Conservation (phyloP, 352 stramenopile genomes). For the Globisporangium alternatum region DNA sequence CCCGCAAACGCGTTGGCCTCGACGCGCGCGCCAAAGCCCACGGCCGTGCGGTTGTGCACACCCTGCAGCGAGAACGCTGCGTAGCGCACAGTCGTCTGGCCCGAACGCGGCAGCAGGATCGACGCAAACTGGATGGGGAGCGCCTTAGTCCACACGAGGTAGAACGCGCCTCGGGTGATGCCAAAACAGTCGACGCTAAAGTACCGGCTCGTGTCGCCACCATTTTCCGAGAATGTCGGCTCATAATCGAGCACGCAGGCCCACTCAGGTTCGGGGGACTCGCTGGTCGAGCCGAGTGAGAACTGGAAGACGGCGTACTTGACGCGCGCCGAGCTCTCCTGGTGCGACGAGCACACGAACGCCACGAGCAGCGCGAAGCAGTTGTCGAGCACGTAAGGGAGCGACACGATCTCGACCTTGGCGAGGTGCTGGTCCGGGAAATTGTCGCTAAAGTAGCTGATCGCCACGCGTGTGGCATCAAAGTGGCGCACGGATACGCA, state of each 20-base stretch:
- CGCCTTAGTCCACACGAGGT: conserved; percentile 63
- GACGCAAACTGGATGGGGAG: conserved; percentile 61
- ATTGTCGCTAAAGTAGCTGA: conserved; percentile 68
- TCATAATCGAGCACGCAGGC: conserved; percentile 69
- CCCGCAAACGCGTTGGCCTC: conserved; percentile 47
- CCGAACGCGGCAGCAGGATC: conserved; percentile 51
- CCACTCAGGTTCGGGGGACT: conserved; percentile 47
- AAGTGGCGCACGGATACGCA: conserved; percentile 57
- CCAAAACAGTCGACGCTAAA: conserved; percentile 59
- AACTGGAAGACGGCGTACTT: conserved; percentile 82
- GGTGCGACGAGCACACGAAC: conserved; percentile 58
- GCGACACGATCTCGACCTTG: conserved; percentile 61
- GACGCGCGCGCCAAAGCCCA: conserved; percentile 56
- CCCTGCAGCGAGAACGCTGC: conserved; percentile 63
- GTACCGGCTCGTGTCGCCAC: conserved; percentile 29
- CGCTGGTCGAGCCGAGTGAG: conserved; percentile 24
- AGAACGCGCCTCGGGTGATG: conserved; percentile 61
- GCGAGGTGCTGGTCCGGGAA: conserved; percentile 58
- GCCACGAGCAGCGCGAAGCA: conserved; percentile 61
- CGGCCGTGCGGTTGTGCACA: conserved; percentile 37
- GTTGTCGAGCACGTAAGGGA: conserved; percentile 59
- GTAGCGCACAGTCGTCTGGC: conserved; percentile 52
- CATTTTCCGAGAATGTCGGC: conserved; percentile 41
- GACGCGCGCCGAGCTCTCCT: conserved; percentile 33
- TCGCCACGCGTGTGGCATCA: conserved; percentile 53